A percentile compares a stretch with the other conserved stretches of the same genome.
Conservation (phyloP, 2,329 filamentous ascomycete species). For the Amauroascus niger region DNA sequence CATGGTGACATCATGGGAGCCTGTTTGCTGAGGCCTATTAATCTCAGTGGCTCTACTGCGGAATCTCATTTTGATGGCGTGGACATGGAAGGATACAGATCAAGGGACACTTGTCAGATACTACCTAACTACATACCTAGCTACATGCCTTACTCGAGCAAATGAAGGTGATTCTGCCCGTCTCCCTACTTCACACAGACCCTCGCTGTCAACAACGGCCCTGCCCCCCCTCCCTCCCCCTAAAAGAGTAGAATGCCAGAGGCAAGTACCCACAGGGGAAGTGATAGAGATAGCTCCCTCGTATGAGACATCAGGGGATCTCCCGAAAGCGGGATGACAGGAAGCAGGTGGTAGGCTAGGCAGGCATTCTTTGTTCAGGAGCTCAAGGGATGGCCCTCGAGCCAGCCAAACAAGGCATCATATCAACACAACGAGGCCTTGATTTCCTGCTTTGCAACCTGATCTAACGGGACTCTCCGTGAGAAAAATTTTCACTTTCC, state of each 20-base stretch:
- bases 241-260: too few relatives aligned
- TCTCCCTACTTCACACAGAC: background rate
- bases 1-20: background rate
- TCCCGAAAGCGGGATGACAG: too few relatives aligned
- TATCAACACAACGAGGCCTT: too few relatives aligned
- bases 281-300: too few relatives aligned
- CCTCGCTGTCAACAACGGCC: background rate
- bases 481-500: background rate
- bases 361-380: background rate
- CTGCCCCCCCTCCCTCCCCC: too few relatives aligned
- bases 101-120: slow-evolving; percentile 2
- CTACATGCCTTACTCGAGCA: background rate
- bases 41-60: background rate
- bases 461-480: background rate
- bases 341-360: too few relatives aligned
- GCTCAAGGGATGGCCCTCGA: background rate
- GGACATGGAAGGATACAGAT: background rate
- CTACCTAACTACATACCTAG: background rate
- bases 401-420: too few relatives aligned
- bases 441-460: background rate
- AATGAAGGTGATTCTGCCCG: slow-evolving; percentile 4
- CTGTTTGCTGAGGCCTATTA: background rate
- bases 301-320: too few relatives aligned
- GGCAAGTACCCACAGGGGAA: too few relatives aligned
- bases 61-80: background rate